These are phyloP conservation scores for Globisporangium ultimum DNA, from an alignment of 352 stramenopile genomes.

Conservation along the genomic window DNA sequence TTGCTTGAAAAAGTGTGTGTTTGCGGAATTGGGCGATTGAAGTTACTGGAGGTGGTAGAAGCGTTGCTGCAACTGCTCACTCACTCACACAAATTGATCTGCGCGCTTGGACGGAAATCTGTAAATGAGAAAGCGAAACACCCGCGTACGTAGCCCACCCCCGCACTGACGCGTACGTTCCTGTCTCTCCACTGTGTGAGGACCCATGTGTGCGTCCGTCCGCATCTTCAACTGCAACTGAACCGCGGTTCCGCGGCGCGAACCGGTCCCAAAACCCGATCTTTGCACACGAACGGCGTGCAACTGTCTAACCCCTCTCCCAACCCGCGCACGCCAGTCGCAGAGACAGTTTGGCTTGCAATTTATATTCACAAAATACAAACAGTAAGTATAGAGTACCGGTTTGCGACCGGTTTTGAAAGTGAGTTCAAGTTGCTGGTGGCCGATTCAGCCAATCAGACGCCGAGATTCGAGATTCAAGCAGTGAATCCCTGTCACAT, in stretches of 20 bases:
- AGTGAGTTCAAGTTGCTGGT: conserved; percentile 5
- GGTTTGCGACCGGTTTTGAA: not conserved
- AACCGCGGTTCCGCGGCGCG: not conserved
- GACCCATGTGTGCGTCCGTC: too few species aligned
- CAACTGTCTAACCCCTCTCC: not conserved
- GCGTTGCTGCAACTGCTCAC: too few species aligned
- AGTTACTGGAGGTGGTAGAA: too few species aligned
- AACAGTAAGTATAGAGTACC: not conserved
- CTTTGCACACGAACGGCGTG: too few species aligned
- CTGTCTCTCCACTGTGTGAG: too few species aligned
- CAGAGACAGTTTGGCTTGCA: too few species aligned
- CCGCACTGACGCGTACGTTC: too few species aligned
- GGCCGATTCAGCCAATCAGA: not conserved
- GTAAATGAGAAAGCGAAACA: not conserved
- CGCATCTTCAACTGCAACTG: conserved; percentile 5
- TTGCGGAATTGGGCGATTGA: not conserved
- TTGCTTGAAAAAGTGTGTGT: not conserved
- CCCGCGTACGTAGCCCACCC: too few species aligned
- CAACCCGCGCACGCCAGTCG: not conserved
- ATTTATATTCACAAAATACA: not conserved
- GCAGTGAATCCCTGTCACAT: conserved; percentile 6
- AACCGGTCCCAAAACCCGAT: too few species aligned
- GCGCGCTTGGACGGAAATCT: conserved; percentile 2
- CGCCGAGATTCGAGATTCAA: not conserved
- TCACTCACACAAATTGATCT: not conserved